A percentile compares a stretch with the other conserved stretches of the same genome.
Evolutionary conservation across 495 filamentous ascomycete genomes (phyloP).

Genomic region (Aspergillus cavernicola): DNA sequence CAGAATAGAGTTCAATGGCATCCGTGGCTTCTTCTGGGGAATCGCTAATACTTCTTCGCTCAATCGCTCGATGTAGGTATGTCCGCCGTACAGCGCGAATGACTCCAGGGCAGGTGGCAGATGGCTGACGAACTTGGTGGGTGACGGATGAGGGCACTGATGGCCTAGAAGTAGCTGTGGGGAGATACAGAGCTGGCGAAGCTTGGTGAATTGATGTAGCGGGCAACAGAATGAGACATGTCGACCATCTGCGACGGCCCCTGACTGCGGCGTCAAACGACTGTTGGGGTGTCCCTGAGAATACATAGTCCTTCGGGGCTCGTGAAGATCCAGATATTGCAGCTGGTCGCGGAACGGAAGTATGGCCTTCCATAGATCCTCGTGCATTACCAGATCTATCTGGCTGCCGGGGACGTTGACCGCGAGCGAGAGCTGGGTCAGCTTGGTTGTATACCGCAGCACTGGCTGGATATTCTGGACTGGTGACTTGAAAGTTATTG

Average conservation of each 20-base stretch:
- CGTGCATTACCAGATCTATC: neutral
- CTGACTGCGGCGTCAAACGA: no score
- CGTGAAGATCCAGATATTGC: neutral
- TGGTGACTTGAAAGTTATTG: no score
- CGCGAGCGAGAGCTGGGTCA: no score
- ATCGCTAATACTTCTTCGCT: no score
- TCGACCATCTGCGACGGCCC: neutral
- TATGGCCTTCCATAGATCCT: neutral
- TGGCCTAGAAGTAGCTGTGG: neutral
- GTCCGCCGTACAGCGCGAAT: neutral
- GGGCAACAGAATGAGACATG: neutral
- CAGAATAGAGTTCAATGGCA: no score
- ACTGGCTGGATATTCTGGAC: no score
- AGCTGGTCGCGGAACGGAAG: neutral
- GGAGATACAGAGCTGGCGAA: neutral
- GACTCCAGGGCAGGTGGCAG: neutral
- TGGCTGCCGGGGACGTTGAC: neutral
- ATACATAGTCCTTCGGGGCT: no score
- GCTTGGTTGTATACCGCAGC: no score
- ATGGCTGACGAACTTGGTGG: neutral
- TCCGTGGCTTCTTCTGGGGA: no score
- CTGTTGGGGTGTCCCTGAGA: no score
- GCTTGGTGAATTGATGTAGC: neutral
- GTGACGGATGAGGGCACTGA: neutral
- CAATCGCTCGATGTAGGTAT: no score